Percentiles rank a stretch among this genome's conserved stretches.
These are phyloP conservation scores for Pugionium dolabratum DNA, from an alignment of 345 rosid genomes.

Conservation along the genomic window DNA sequence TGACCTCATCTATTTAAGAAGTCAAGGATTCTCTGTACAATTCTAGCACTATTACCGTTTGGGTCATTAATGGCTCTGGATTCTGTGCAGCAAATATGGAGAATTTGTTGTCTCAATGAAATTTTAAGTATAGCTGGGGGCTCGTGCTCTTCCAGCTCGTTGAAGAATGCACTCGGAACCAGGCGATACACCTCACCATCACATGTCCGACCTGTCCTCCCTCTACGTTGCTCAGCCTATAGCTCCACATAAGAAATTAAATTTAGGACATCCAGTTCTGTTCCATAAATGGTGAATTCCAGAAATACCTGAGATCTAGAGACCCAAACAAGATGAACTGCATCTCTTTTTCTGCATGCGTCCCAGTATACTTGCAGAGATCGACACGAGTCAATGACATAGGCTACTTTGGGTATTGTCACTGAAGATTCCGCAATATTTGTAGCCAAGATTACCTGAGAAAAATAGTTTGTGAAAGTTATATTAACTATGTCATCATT, in stretches of 20 bases:
- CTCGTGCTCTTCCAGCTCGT: constrained; percentile 64
- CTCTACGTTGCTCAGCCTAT: constrained; percentile 93
- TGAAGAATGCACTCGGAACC: constrained; percentile 78
- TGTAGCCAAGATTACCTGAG: constrained; percentile 86
- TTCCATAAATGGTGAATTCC: constrained; percentile 9
- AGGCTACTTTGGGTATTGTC: constrained; percentile 92
- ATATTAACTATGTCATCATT: constrained; percentile 11
- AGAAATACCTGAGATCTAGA: constrained; percentile 85
- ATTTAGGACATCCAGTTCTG: constrained; percentile 5
- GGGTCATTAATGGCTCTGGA: constrained; percentile 84
- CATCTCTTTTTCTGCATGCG: constrained; percentile 53
- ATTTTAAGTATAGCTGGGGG: constrained; percentile 70
- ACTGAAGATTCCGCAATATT: constrained; percentile 97
- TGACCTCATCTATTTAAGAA: constrained; percentile 7
- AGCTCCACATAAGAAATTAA: constrained; percentile 32
- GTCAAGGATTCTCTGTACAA: neutral
- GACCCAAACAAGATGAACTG: constrained; percentile 81
- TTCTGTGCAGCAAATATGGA: constrained; percentile 78
- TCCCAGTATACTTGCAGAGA: constrained; percentile 96
- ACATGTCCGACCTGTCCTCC: constrained; percentile 97
- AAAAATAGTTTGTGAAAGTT: constrained; percentile 8
- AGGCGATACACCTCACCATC: constrained; percentile 90
- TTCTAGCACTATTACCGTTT: constrained; percentile 53
- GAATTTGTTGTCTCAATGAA: constrained; percentile 86
- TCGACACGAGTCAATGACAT: constrained; percentile 89